Base-by-base conservation (phyloP, 768 basidiomycete species). In the Panaeolus cyanescens region DNA sequence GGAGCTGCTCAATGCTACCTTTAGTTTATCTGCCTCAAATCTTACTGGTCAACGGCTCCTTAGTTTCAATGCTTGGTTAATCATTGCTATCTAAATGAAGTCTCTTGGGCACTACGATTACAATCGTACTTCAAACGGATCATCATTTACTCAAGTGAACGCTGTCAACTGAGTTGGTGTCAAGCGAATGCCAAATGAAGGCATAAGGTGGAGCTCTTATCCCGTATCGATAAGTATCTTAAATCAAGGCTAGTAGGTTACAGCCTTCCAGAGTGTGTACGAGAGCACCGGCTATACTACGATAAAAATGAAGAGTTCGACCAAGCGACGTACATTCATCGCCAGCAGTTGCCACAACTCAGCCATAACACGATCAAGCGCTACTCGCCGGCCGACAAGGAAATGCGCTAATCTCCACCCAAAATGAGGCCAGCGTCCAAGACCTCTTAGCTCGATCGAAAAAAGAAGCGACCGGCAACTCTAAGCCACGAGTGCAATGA, bases 111-210 rank as follows among this genome's bases (percentile, higher is more conserved):
- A 50, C 12, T 12, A 50, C n/a, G 5, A 50, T 10, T n/a, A n/a
- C 45, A 15, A 50, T 28, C n/a, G n/a, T n/a, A n/a, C n/a, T n/a
- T 50, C 45, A 50, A 50, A 28, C 45, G 45, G 45, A 50, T 50
- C 45, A 50, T 50, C 45, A 50, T 50, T 28, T 28, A 50, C 30
- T 28, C 45, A 50, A 50, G 22, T 50, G 25, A 50, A 30, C 45
- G 45, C 25, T 28, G 45, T 28, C 45, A 28, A 50, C 10, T 28
- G n/a, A n/a, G n/a, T 39, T n/a, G 13, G 13, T 39, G 37, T 39
- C 37, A 39, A 15, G 2, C 45, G 15, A 28, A 13, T 50, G 30
- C 45, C 25, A 15, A 25, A 12, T 28, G 25, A 10, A 50, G 45
- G 30, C 25, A 13, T 28, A 10, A 10, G 25, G 7, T 19, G 19